phyloP scores from a whole-genome alignment of 1,284 basidiomycete species.

The Lentinula novae-zelandiae region DNA sequence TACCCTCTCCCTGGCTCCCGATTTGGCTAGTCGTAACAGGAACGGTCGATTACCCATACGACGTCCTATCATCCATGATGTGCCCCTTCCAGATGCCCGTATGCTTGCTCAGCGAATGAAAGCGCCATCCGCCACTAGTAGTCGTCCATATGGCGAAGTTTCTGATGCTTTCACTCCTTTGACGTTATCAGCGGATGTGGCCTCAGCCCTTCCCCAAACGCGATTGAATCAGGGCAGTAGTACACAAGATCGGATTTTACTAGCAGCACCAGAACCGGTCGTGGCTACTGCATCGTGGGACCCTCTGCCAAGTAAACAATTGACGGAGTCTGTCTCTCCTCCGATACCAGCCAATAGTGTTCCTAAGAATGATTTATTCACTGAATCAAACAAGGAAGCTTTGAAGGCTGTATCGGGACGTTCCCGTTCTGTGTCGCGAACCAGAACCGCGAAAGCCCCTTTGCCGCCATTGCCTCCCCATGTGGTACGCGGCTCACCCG shows the following conservation, averaged over 20 bases:
- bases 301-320: background rate
- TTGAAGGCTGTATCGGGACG: background rate
- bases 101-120: background rate
- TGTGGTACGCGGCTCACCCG: background rate
- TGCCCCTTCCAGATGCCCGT: background rate
- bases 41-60: background rate
- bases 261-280: background rate
- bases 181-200: background rate
- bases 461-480: background rate
- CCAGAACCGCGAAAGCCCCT: background rate
- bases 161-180: constrained; percentile 2
- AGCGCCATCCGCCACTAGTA: background rate
- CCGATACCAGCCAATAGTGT: background rate
- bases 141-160: background rate
- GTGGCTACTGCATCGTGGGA: background rate
- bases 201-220: background rate
- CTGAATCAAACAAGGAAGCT: background rate
- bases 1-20: background rate
- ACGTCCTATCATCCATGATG: background rate
- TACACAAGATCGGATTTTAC: background rate
- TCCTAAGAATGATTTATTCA: background rate
- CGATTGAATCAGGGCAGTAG: background rate
- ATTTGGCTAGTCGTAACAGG: background rate
- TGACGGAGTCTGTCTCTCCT: background rate
- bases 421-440: background rate